Conservation (phyloP, 2,329 filamentous ascomycete species). For the Verticillium longisporum region DNA sequence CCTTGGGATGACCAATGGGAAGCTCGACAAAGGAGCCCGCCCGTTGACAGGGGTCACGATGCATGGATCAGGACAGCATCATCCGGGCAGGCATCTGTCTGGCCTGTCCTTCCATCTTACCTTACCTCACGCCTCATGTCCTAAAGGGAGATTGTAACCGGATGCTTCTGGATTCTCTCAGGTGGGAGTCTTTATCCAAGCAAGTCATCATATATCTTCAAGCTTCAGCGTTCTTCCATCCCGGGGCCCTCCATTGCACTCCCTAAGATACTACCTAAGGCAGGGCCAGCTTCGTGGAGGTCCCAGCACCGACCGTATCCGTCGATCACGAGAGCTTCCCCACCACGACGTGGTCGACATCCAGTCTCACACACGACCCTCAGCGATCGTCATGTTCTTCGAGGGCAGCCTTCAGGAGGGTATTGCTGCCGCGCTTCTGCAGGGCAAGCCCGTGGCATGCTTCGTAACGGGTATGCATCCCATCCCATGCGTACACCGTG, state of each 20-base stretch:
- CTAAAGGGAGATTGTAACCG: not conserved
- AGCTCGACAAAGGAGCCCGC: not conserved
- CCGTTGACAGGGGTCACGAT: not conserved
- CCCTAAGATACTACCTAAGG: too few relatives aligned
- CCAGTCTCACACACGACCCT: not conserved
- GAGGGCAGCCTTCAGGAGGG: slow-evolving; percentile 73
- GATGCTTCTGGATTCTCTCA: not conserved
- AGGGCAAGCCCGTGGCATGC: slow-evolving; percentile 74
- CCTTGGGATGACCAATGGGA: not conserved
- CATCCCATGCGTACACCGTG: not conserved
- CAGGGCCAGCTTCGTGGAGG: not conserved
- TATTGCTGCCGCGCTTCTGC: slow-evolving; percentile 66
- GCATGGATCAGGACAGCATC: not conserved
- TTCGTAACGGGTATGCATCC: slow-evolving; percentile 65
- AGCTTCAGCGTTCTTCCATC: not conserved
- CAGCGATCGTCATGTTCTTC: slow-evolving; percentile 62
- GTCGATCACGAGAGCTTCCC: not conserved
- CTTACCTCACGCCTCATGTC: not conserved
- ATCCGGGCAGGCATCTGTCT: not conserved
- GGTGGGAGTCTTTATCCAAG: not conserved
- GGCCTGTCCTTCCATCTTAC: not conserved
- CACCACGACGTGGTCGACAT: not conserved
- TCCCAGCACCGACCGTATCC: not conserved
- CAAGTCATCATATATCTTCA: not conserved
- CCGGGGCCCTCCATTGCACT: not conserved